These are phyloP conservation scores for Euphrasia arctica DNA, from an alignment of 305 asterid genomes.

Conservation along the genomic window DNA sequence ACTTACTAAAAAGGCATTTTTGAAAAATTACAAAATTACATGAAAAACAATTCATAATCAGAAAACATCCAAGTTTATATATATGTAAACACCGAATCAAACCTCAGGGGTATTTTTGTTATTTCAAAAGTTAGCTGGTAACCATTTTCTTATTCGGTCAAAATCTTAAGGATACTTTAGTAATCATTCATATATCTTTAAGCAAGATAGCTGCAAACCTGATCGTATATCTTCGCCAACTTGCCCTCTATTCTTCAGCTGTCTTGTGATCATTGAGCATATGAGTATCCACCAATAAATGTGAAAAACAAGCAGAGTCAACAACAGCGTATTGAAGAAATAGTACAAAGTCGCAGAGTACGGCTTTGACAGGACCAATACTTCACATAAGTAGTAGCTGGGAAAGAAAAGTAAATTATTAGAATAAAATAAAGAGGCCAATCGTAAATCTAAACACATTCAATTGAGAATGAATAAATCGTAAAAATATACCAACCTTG, in stretches of 20 bases:
- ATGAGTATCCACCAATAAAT: slow-evolving; percentile 97
- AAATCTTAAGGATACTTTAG: background rate
- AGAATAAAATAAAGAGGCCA: slow-evolving; percentile 23
- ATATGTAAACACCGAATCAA: background rate
- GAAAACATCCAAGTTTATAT: background rate
- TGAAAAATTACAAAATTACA: background rate
- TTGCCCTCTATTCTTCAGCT: slow-evolving; percentile 79
- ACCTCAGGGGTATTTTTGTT: background rate
- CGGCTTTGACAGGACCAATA: slow-evolving; percentile 47
- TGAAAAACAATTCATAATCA: too few species aligned
- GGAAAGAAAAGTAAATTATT: slow-evolving; percentile 27
- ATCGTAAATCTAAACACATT: background rate
- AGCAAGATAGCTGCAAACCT: slow-evolving; percentile 40
- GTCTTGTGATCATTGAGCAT: slow-evolving; percentile 71
- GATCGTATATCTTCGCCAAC: slow-evolving; percentile 98
- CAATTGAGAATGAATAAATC: background rate
- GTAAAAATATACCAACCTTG: slow-evolving; percentile 50
- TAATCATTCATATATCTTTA: background rate
- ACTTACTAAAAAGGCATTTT: background rate
- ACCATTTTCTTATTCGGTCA: background rate
- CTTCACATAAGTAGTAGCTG: slow-evolving; percentile 51
- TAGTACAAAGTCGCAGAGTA: slow-evolving; percentile 48
- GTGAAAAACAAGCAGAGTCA: slow-evolving; percentile 82
- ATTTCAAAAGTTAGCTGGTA: background rate
- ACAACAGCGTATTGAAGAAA: slow-evolving; percentile 75